Evolutionary conservation across 441 rosid genomes (phyloP), one percentile per base, ranked within the genome.

Genomic region (Melastoma candidum): DNA sequence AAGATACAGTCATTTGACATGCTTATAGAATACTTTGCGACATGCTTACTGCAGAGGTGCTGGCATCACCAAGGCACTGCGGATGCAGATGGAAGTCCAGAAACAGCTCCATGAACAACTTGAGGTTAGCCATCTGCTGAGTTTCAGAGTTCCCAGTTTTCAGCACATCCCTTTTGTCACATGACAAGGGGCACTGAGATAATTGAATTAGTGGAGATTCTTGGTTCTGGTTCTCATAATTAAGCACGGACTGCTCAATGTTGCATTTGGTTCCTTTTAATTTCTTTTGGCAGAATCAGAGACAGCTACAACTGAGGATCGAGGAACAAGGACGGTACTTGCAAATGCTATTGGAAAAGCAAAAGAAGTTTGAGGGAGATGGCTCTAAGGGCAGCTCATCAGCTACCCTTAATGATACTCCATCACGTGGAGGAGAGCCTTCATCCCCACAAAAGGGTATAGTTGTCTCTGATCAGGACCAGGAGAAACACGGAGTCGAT

Each of bases 51-150:
- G 57, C 80, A 90, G 96, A 75, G 78, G 81, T 70, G 74, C 77
- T 49, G 84, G 80, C 58, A 81, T 90, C 56, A 86, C 89, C 26
- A 94, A 87, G 78, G 92, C 97, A 61, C 61, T 90, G 74, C 73
- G 84, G 52, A 48, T 90, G 77, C 97, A 90, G 75, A 77, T 90
- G 81, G 87, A 87, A 68, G 95, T 90, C 59, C 97, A 90, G 69
- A 90, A 87, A 79, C 82, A 51, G 53, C 95, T 90, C 54, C 97
- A 90, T 26, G 97, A 87, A 75, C 97, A 90, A 70, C 95, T 87
- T 57, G 97, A 90, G 95, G 97, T 84, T 32, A 54, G 59, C 45
- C 49, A 48, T 48, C 22, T n/a, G 24, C 51, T 0, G 36, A 29
- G 13, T 48, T 12, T 0, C 0, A 49, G 49, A 26, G 0, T 54